Evolutionary conservation across 108 stramenopile species (phyloP), one percentile per base, ranked within the genome.

Genomic region (Aurantiochytrium sp.): DNA sequence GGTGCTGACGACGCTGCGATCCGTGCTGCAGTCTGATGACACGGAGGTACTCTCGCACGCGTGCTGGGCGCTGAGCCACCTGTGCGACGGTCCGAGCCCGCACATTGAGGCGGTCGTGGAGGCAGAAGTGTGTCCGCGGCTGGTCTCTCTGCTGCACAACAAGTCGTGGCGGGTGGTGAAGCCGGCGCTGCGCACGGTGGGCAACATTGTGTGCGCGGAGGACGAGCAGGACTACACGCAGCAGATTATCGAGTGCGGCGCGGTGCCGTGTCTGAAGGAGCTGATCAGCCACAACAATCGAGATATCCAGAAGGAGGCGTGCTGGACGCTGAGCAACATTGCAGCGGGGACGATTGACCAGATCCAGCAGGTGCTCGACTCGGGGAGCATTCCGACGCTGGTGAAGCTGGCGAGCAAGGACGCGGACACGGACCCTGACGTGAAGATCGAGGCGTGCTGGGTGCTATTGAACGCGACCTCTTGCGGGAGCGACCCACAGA

Each of bases 361-460:
- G 89, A 98, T 98, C 45, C 97, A 98, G 90, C 94, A 96, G 37
- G 98, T 98, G 6, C 94, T 98, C 69, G 96, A 98, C 91, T 95
- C 94, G n/a, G 96, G 95, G 4, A 95, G 95, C 30, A 95, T 97
- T 39, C 95, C 95, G 4, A 96, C 95, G 0, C 88, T 98, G 37
- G 96, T 98, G 24, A 86, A 95, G 54, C 87, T 98, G 22, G 97
- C 97, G 95, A 96, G 89, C 95, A 95, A 89, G 39, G 68, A 22
- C 22, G 86, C 37, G 31, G 45, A 81, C 24, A 48, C 37, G 15
- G 81, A 87, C 53, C 48, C 87, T 4, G 97, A 97, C 88, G 97
- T 98, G 4, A 91, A 95, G 32, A 96, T 94, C 68, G 98, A 98
- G 92, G 98, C 97, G n/a, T 96, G 96, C 91, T 98, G 98, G 98